phyloP scores from a whole-genome alignment of 306 rosid genomes.

The Quercus aquifolioides region DNA sequence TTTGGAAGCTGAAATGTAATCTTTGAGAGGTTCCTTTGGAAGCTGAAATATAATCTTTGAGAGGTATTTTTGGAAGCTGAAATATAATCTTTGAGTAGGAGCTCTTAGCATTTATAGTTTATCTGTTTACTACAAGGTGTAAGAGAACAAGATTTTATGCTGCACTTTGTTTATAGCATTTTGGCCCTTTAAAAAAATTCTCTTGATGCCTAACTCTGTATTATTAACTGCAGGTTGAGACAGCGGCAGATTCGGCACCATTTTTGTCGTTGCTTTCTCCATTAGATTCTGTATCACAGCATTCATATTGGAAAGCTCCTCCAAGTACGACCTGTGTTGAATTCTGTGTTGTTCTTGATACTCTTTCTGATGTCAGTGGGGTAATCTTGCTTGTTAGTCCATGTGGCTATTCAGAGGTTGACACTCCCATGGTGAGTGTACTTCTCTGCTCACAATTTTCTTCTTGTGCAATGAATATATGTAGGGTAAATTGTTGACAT shows the following conservation, averaged over 20 bases:
- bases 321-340: conserved; percentile 62
- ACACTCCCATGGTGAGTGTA: conserved; percentile 76
- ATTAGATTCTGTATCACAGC: conserved; percentile 48
- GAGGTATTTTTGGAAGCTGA: neutral
- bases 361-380: conserved; percentile 89
- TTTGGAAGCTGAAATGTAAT: neutral
- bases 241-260: conserved; percentile 77
- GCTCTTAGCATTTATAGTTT: neutral
- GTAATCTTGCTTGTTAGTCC: conserved; percentile 80
- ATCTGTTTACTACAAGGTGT: neutral
- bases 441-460: conserved; percentile 18
- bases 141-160: neutral
- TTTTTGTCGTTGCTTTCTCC: conserved; percentile 86
- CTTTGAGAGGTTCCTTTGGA: neutral
- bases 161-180: neutral
- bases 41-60: neutral
- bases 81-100: neutral
- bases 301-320: conserved; percentile 96
- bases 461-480: conserved; percentile 19
- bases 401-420: conserved; percentile 89
- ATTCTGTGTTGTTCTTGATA: conserved; percentile 70
- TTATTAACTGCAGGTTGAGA: conserved; percentile 69
- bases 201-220: conserved; percentile 6
- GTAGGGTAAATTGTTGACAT: neutral
- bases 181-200: neutral